phyloP scores from a whole-genome alignment of 1,284 basidiomycete genomes.

The Cutaneotrichosporon sp. region DNA sequence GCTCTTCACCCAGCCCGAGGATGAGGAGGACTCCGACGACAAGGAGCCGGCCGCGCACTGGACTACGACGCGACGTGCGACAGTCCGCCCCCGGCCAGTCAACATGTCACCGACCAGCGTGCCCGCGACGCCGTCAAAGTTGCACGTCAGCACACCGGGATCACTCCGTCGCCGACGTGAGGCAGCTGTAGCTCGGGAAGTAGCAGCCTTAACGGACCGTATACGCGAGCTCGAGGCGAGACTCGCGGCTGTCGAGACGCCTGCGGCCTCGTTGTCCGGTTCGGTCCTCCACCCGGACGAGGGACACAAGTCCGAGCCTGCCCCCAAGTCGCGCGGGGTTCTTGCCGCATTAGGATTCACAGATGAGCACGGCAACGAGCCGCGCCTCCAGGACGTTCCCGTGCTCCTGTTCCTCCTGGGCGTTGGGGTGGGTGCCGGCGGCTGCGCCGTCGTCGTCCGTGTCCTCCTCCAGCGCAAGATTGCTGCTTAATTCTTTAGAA shows the following conservation, averaged over 20 bases:
- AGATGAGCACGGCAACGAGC: constrained; percentile 15
- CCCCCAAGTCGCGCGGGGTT: constrained; percentile 1
- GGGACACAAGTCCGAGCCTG: background rate
- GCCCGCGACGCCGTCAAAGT: background rate
- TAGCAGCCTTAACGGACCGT: constrained; percentile 17
- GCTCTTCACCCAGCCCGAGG: constrained; percentile 4
- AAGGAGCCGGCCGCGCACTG: constrained; percentile 10
- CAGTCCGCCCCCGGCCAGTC: constrained; percentile 11
- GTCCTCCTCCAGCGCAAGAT: constrained; percentile 11
- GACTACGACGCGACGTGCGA: constrained; percentile 23
- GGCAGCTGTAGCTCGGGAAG: constrained; percentile 15
- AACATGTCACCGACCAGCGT: background rate
- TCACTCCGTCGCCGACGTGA: background rate
- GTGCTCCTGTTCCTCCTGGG: constrained; percentile 24
- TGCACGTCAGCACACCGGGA: background rate
- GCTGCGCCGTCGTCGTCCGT: constrained; percentile 19
- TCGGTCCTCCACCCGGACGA: background rate
- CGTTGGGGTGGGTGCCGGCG: constrained; percentile 22
- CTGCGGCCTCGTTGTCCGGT: background rate
- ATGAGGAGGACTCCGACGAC: constrained; percentile 12
- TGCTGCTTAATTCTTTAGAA: background rate
- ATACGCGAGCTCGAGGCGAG: constrained; percentile 26
- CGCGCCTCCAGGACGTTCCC: constrained; percentile 18
- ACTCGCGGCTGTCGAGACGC: constrained; percentile 19
- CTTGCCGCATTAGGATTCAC: constrained; percentile 14